phyloP scores from a whole-genome alignment of 192 early-diverging fungal genomes.

The Dissophora ornata region DNA sequence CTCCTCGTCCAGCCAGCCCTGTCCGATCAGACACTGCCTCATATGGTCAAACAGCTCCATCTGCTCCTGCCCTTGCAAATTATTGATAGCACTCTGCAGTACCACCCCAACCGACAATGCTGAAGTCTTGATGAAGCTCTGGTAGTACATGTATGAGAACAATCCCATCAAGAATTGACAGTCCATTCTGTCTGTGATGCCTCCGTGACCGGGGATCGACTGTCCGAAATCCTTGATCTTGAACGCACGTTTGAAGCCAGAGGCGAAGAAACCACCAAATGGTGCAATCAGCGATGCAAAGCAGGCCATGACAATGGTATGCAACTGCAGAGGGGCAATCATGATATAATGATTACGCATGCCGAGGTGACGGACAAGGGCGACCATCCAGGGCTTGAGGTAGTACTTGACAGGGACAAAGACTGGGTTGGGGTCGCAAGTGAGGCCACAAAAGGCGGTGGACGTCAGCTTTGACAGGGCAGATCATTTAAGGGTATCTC shows the following conservation, averaged over 20 bases:
- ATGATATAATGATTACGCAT: conserved; percentile 58
- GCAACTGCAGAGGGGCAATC: conserved; percentile 88
- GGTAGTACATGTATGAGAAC: conserved; percentile 90
- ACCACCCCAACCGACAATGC: conserved; percentile 43
- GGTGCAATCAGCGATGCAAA: conserved; percentile 98
- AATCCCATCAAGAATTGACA: too few species aligned
- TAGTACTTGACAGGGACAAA: conserved; percentile 57
- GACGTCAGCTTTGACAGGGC: conserved; percentile 64
- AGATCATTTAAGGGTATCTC: conserved; percentile 67
- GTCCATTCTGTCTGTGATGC: conserved; percentile 96
- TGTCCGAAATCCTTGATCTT: too few species aligned
- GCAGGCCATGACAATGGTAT: conserved; percentile 85
- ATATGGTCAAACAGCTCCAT: conserved; percentile 55
- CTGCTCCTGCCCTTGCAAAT: conserved; percentile 48
- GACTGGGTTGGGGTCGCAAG: conserved; percentile 68
- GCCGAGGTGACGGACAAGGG: conserved; percentile 41
- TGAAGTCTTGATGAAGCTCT: conserved; percentile 82
- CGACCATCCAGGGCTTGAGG: conserved; percentile 55
- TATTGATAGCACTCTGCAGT: conserved; percentile 35
- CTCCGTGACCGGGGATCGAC: too few species aligned
- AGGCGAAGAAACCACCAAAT: conserved; percentile 98
- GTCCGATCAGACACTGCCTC: conserved; percentile 56
- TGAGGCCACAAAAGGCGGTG: conserved; percentile 60
- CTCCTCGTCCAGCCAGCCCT: conserved; percentile 44
- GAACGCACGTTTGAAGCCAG: conserved; percentile 95